A percentile compares a stretch with the other conserved stretches of the same genome.
Evolutionary conservation across 257 asterid species (phyloP).

Genomic region (Ehretia macrophylla): DNA sequence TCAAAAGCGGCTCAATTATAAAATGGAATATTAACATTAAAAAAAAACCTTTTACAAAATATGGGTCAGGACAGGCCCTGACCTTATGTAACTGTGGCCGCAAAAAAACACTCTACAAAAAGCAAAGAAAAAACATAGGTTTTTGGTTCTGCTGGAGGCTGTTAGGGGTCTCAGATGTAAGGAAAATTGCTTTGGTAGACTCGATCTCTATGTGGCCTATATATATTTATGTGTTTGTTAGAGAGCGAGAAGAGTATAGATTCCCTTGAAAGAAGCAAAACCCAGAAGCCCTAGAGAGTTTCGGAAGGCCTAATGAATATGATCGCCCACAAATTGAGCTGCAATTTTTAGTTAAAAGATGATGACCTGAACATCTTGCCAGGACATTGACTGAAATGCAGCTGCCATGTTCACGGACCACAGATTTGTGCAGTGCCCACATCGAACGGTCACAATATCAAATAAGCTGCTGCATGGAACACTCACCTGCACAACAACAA

Average conservation of each 20-base stretch:
- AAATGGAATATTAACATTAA: slow-evolving; percentile 1
- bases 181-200: slow-evolving; percentile 13
- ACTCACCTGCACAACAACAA: slow-evolving; percentile 56
- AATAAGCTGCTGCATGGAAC: slow-evolving; percentile 82
- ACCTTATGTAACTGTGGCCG: background rate
- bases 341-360: slow-evolving; percentile 15
- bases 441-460: slow-evolving; percentile 86
- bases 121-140: slow-evolving; percentile 5
- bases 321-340: slow-evolving; percentile 57
- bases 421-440: slow-evolving; percentile 83
- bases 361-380: slow-evolving; percentile 53
- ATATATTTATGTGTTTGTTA: background rate
- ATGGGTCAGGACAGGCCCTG: slow-evolving; percentile 11
- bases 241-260: slow-evolving; percentile 16
- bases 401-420: slow-evolving; percentile 93
- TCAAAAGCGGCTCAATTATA: slow-evolving; percentile 9
- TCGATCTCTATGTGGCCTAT: slow-evolving; percentile 5
- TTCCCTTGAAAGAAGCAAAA: slow-evolving; percentile 54
- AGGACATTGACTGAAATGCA: slow-evolving; percentile 59
- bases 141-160: slow-evolving; percentile 46
- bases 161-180: slow-evolving; percentile 19
- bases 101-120: slow-evolving; percentile 3
- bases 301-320: slow-evolving; percentile 28
- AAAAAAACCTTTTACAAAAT: background rate
- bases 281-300: slow-evolving; percentile 42